These are phyloP conservation scores for Besnoitia besnoiti DNA, from an alignment of 169 alveolate genomes.

Conservation along the genomic window DNA sequence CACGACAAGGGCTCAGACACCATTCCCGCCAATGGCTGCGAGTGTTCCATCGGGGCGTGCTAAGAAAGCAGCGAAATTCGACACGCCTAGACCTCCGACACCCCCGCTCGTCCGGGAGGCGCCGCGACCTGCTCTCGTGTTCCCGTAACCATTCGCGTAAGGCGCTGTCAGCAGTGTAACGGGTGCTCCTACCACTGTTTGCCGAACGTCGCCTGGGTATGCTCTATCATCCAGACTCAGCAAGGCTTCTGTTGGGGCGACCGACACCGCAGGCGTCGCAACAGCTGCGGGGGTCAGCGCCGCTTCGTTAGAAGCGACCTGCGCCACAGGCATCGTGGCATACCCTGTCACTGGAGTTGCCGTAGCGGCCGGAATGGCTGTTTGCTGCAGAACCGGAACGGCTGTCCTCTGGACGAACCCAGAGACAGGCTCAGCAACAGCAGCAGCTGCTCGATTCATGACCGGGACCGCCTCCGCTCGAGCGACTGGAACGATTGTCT, in stretches of 20 bases:
- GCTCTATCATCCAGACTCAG: neutral
- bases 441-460: neutral
- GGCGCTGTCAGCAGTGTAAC: neutral
- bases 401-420: neutral
- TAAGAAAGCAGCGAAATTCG: constrained; percentile 32
- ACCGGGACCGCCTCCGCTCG: neutral
- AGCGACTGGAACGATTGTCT: neutral
- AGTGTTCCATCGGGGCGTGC: constrained; percentile 25
- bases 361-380: neutral
- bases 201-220: neutral
- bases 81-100: constrained; percentile 20
- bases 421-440: too few relatives aligned
- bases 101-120: neutral
- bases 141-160: neutral
- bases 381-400: neutral
- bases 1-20: too few relatives aligned
- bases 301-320: neutral
- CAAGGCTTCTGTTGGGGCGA: constrained; percentile 7
- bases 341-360: neutral
- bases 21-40: constrained; percentile 30
- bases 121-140: neutral
- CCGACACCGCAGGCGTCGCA: neutral
- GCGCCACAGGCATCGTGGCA: too few relatives aligned
- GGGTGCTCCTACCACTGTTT: neutral
- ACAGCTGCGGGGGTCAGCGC: neutral